Conservation (phyloP, 2,329 filamentous ascomycete genomes). For the Monosporascus sp. region DNA sequence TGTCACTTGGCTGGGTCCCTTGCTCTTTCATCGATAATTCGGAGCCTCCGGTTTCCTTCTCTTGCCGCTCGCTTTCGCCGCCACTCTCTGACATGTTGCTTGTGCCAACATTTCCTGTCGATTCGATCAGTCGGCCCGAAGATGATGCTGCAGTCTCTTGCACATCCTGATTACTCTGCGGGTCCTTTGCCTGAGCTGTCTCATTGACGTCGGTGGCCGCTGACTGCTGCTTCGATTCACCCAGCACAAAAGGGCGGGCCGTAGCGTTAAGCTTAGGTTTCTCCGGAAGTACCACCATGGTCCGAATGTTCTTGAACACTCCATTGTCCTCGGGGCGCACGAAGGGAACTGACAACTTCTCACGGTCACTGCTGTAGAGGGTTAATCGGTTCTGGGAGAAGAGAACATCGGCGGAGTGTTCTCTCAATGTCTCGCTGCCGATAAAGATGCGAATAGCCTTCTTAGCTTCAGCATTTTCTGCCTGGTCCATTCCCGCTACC, state of each 20-base stretch:
- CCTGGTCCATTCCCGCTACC: conserved; percentile 55
- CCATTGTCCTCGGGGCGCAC: conserved; percentile 85
- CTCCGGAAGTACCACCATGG: conserved; percentile 49
- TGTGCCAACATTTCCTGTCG: conserved; percentile 19
- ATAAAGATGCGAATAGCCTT: conserved; percentile 79
- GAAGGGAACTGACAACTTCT: conserved; percentile 84
- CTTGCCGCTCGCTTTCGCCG: conserved; percentile 37
- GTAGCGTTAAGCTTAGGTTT: conserved; percentile 53
- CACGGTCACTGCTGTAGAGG: conserved; percentile 78
- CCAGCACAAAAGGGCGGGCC: conserved; percentile 40
- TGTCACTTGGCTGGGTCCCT: conserved; percentile 18
- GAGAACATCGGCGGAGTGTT: conserved; percentile 83
- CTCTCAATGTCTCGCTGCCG: conserved; percentile 79
- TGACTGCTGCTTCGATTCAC: conserved; percentile 26
- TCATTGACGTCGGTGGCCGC: conserved; percentile 11
- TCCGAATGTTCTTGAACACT: conserved; percentile 72
- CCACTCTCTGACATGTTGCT: conserved; percentile 39
- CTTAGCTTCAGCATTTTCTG: conserved; percentile 42
- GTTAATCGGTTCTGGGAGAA: conserved; percentile 90
- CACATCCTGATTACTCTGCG: conserved; percentile 23
- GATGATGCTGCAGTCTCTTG: conserved; percentile 33
- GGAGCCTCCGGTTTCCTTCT: conserved; percentile 18
- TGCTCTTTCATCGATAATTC: conserved; percentile 24
- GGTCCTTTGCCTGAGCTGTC: conserved; percentile 19
- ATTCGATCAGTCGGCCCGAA: conserved; percentile 29